Evolutionary conservation across 768 basidiomycete genomes (phyloP).

Genomic region (Suillus hirtellus): DNA sequence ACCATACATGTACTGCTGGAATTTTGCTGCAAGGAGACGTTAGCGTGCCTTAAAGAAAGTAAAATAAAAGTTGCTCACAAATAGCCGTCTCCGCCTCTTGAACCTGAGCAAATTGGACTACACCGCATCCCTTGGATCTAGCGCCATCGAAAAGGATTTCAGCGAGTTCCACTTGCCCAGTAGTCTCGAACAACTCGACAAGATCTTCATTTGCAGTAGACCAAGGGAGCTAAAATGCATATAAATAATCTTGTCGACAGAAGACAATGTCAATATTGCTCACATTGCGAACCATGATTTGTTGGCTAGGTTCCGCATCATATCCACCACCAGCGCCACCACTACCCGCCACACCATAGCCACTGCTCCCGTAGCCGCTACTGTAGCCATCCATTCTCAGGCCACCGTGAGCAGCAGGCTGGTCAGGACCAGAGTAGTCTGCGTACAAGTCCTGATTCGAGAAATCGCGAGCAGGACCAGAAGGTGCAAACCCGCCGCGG

Average conservation of each 20-base stretch:
- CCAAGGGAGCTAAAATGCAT: conserved; percentile 78
- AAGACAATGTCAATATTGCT: conserved; percentile 37
- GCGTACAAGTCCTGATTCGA: conserved; percentile 90
- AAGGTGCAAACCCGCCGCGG: conserved; percentile 55
- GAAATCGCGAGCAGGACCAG: conserved; percentile 63
- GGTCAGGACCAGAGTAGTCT: conserved; percentile 89
- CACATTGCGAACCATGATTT: conserved; percentile 98
- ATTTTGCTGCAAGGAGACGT: conserved; percentile 61
- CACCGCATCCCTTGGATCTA: conserved; percentile 91
- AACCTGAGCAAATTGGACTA: conserved; percentile 90
- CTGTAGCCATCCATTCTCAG: conserved; percentile 38
- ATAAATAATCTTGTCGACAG: neutral
- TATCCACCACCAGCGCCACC: conserved; percentile 35
- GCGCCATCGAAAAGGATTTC: conserved; percentile 94
- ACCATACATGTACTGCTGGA: conserved; percentile 94
- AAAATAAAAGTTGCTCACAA: conserved; percentile 43
- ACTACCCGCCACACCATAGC: conserved; percentile 34
- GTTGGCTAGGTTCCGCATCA: conserved; percentile 86
- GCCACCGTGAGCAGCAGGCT: conserved; percentile 41
- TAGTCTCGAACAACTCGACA: conserved; percentile 97
- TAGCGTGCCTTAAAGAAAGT: neutral
- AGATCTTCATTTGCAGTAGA: conserved; percentile 98
- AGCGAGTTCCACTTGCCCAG: conserved; percentile 90
- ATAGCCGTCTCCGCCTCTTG: conserved; percentile 93
- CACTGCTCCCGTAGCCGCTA: conserved; percentile 42